phyloP scores from a whole-genome alignment of 139 green algal genomes.

The Chlorella sp. region DNA sequence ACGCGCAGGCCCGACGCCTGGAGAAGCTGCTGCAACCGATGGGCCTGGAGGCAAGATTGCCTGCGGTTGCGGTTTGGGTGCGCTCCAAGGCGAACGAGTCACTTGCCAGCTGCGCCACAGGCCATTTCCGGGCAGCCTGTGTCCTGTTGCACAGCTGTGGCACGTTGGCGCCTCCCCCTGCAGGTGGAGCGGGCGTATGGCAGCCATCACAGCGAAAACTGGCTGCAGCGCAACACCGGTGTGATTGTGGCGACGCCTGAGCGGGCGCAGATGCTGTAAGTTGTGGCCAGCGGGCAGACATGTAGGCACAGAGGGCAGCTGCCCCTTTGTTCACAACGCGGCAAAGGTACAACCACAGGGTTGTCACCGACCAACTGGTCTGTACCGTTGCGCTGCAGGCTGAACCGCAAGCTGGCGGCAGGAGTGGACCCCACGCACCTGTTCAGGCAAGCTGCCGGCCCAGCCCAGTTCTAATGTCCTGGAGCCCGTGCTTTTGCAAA shows the following conservation, averaged over 20 bases:
- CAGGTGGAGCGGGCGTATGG: constrained; percentile 34
- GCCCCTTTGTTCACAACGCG: too few relatives aligned
- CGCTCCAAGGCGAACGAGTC: too few relatives aligned
- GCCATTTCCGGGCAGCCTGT: too few relatives aligned
- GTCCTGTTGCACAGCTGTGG: too few relatives aligned
- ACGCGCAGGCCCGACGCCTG: constrained; percentile 24
- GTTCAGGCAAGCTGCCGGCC: too few relatives aligned
- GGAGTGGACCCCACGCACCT: not conserved
- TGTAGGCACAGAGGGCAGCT: too few relatives aligned
- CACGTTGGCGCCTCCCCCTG: not conserved
- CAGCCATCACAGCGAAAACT: not conserved
- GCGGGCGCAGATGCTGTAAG: constrained; percentile 31
- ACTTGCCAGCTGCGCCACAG: too few relatives aligned
- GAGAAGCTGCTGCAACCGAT: not conserved
- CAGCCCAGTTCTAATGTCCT: too few relatives aligned
- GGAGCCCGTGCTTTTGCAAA: too few relatives aligned
- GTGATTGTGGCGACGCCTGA: constrained; percentile 38
- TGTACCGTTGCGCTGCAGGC: constrained; percentile 9
- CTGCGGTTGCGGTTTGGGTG: not conserved
- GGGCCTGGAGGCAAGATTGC: not conserved
- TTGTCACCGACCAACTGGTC: not conserved
- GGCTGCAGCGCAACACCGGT: not conserved
- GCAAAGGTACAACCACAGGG: too few relatives aligned
- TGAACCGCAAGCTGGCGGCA: constrained; percentile 30
- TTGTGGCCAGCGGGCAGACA: too few relatives aligned